Percentiles rank a stretch among this genome's conserved stretches.
These are phyloP conservation scores for Daldinia eschscholtzii DNA, from an alignment of 2,329 filamentous ascomycete genomes.

Conservation along the genomic window DNA sequence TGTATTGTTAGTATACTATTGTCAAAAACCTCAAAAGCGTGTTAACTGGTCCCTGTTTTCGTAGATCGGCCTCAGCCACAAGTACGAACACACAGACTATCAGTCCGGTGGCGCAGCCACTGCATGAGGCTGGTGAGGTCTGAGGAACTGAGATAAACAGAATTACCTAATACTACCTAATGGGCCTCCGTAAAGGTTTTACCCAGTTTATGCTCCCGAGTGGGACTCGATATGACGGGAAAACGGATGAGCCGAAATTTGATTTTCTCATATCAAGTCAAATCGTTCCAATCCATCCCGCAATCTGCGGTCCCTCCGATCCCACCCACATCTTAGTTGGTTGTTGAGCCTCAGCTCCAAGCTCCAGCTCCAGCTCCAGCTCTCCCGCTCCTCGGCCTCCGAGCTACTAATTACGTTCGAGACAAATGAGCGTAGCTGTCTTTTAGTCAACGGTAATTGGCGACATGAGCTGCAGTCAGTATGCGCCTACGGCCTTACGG, in stretches of 20 bases:
- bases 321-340: neutral
- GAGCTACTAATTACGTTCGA: neutral
- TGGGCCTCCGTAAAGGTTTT: too few species aligned
- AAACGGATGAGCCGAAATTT: conserved; percentile 20
- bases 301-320: neutral
- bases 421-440: conserved; percentile 19
- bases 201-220: neutral
- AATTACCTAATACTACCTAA: too few species aligned
- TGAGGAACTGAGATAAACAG: too few species aligned
- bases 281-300: neutral
- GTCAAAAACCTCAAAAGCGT: too few species aligned
- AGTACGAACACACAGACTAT: too few species aligned
- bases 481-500: conserved; percentile 52
- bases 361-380: too few species aligned
- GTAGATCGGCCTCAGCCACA: too few species aligned
- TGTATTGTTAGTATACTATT: too few species aligned
- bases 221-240: neutral
- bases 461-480: conserved; percentile 51
- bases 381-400: too few species aligned
- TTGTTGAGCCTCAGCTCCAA: neutral
- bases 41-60: too few species aligned
- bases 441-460: conserved; percentile 31
- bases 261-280: conserved; percentile 4
- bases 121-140: too few species aligned
- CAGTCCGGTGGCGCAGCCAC: too few species aligned